Evolutionary conservation across 1,139 yeast genomes (phyloP), one percentile per base, ranked within the genome.

Genomic region (Casaregolazyma suthepensis): DNA sequence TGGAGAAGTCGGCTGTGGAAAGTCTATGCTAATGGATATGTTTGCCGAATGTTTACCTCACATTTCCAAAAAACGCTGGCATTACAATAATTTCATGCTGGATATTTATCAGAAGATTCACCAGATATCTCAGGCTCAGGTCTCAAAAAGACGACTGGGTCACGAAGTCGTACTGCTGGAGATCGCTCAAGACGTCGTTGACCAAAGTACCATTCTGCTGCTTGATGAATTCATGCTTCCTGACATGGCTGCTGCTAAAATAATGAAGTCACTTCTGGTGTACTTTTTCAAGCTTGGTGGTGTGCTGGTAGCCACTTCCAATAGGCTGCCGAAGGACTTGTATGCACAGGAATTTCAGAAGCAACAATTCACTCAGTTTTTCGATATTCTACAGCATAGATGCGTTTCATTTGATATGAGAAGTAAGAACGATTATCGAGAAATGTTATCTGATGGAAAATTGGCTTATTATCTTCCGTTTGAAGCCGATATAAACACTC

Each of bases 1-100:
- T 63, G 91, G 91, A 1, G 89, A 82, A 57, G 90, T 85, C 57
- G 90, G 90, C 0, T 82, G 87, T 63, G 91, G 91, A 1, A 85
- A 85, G 62, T 81, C 88, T 1, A 80, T 85, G 85, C 66, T 85
- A 50, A 80, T 84, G 81, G 90, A 84, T 61, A 77, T 85, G 20
- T 84, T 85, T 71, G 89, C 89, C 1, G 73, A 75, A 46, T 75
- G 85, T 1, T 69, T 85, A 40, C 91, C 90, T 0, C 81, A 82
- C 58, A 71, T 74, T 22, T 78, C 84, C 1, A 85, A 85, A 63
- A 77, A 80, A 72, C 72, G 91, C 56, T 82, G 88, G 83, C 91
- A 85, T 63, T 85, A 81, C 63, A 80, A 81, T 60, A 82, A 80
- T 58, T 84, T 85, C 63, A 85, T 85, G 65, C 71, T 84, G 2